phyloP scores from a whole-genome alignment of 1,284 basidiomycete genomes.

The Phylloboletellus chloephorus region DNA sequence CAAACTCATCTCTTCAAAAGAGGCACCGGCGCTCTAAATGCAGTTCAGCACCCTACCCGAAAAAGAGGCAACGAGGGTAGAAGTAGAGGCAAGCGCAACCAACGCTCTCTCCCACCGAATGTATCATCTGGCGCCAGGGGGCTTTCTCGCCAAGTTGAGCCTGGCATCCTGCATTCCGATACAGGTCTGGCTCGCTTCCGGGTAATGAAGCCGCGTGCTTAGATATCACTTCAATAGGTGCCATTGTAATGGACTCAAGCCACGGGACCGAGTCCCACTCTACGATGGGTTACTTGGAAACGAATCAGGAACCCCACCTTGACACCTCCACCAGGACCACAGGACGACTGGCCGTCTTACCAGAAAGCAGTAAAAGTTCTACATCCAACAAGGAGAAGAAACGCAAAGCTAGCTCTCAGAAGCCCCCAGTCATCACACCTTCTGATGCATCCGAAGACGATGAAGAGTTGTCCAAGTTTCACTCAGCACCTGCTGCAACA shows the following conservation, averaged over 20 bases:
- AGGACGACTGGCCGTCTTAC: neutral
- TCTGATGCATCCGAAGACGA: constrained; percentile 24
- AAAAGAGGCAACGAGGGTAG: neutral
- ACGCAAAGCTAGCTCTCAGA: constrained; percentile 23
- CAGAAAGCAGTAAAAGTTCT: constrained; percentile 2
- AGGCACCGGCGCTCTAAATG: constrained; percentile 10
- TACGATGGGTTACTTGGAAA: neutral
- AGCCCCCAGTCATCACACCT: constrained; percentile 14
- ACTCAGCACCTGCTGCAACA: neutral
- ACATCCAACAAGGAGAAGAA: constrained; percentile 14
- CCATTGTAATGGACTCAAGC: neutral
- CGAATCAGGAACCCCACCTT: neutral
- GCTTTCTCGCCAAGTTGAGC: neutral
- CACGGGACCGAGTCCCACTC: neutral
- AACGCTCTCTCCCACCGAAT: neutral
- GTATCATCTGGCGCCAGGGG: neutral
- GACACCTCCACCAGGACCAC: neutral
- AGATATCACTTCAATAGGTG: constrained; percentile 5
- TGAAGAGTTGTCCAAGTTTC: constrained; percentile 1
- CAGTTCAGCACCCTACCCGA: neutral
- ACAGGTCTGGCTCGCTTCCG: constrained; percentile 12
- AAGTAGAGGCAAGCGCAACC: neutral
- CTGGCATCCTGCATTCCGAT: neutral
- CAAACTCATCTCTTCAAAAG: neutral
- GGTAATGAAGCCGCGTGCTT: neutral